A percentile compares a stretch with the other conserved stretches of the same genome.
Evolutionary conservation across 768 basidiomycete species (phyloP).

Genomic region (Gloeophyllum trabeum): DNA sequence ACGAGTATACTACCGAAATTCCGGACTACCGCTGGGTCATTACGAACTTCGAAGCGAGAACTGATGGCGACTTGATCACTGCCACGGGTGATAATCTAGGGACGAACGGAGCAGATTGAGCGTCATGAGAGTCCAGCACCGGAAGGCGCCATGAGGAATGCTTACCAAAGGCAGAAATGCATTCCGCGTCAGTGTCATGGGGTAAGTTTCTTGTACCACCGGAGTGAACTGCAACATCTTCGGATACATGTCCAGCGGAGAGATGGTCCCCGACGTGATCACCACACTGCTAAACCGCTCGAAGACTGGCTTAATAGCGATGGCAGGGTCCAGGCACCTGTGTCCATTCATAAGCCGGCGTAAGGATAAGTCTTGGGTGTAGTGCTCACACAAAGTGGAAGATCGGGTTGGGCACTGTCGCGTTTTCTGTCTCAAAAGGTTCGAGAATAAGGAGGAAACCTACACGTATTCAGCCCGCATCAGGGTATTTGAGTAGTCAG

Average conservation of each 20-base stretch:
- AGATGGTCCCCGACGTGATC: conserved; percentile 97
- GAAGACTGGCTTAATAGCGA: conserved; percentile 96
- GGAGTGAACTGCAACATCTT: conserved; percentile 99
- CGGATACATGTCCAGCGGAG: conserved; percentile 98
- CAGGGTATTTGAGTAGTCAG: neutral
- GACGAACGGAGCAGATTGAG: conserved; percentile 1
- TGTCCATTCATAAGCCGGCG: conserved; percentile 1
- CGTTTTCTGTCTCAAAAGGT: conserved; percentile 97
- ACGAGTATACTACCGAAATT: conserved; percentile 98
- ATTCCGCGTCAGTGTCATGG: conserved; percentile 95
- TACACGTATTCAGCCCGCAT: conserved; percentile 24
- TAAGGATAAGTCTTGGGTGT: neutral
- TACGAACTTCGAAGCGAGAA: conserved; percentile 96
- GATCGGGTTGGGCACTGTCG: conserved; percentile 96
- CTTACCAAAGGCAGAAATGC: conserved; percentile 90
- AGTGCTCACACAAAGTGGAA: conserved; percentile 85
- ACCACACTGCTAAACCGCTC: conserved; percentile 97
- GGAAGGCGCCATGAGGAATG: conserved; percentile 5
- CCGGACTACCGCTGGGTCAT: conserved; percentile 96
- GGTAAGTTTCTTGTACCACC: conserved; percentile 92
- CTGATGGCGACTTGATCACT: conserved; percentile 98
- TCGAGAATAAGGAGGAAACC: conserved; percentile 96
- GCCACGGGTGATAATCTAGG: conserved; percentile 90
- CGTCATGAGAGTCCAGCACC: conserved; percentile 1
- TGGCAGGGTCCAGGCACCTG: conserved; percentile 93